Evolutionary conservation across 305 asterid genomes (phyloP), one percentile per base, ranked within the genome.

Genomic region (Fraxinus albicans): DNA sequence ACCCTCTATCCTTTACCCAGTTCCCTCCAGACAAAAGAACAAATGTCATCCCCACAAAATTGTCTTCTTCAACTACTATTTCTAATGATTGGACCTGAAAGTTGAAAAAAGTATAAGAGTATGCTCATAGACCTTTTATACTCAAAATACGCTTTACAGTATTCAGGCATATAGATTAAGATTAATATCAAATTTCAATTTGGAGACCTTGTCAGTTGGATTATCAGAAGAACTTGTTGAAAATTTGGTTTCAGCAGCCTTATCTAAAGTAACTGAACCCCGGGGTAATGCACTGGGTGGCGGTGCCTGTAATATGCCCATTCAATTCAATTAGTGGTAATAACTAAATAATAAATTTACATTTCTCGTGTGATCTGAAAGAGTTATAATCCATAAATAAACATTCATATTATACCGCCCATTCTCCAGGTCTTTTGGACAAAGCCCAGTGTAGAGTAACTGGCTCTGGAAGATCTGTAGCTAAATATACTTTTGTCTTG

Each of bases 371-470:
- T 31, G 77, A 77, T 67, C 25, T 44, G 65, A 35, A 63, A 76
- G 47, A 72, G 75, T 34, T 47, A 80, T 63, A 77, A 82, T 58
- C 13, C 17, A 69, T 29, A 53, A 78, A 82, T 76, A 47, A 73
- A 69, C 69, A 83, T 73, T 36, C 50, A 79, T 78, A 84, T 85
- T 94, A 67, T 89, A 95, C 99, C 86, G 83, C 69, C 99, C 99
- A 97, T 87, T 95, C 98, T 82, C 99, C 98, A 79, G 89, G 94
- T 73, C 73, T 93, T 85, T 81, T 89, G 86, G 99, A 94, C 84
- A 97, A 87, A 83, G 97, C 99, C 99, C 99, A 97, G 91, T 97
- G 99, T 82, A 97, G 95, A 86, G 89, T 91, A 86, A 88, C 88
- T 77, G 97, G 95, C 79, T 93, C 94, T 72, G 91, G 90, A 82